Conservation (phyloP, 371 early-diverging fungal species). For the Cladochytrium tenue region DNA sequence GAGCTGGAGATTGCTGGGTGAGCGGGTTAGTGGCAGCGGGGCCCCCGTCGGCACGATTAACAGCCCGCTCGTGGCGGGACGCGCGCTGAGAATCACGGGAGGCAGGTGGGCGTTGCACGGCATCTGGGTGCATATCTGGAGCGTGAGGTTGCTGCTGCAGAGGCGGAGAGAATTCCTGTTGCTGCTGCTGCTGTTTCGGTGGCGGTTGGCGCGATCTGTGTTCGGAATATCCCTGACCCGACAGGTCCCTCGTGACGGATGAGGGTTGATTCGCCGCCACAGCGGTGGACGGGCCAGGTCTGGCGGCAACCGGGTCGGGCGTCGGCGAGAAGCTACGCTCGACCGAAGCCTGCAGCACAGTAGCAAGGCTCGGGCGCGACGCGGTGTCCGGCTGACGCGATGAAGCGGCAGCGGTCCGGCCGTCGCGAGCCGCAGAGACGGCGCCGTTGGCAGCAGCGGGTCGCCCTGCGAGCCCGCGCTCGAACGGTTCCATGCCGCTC, state of each 20-base stretch:
- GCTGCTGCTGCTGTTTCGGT: not conserved
- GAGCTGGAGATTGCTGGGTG: not conserved
- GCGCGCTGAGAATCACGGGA: not conserved
- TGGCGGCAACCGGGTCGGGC: too few species aligned
- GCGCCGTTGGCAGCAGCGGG: too few species aligned
- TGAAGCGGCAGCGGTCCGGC: not conserved
- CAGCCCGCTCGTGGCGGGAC: not conserved
- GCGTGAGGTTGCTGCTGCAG: too few species aligned
- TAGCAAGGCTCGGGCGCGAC: not conserved
- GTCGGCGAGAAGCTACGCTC: not conserved
- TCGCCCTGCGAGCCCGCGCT: not conserved
- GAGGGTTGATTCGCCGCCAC: not conserved
- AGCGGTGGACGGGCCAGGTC: too few species aligned
- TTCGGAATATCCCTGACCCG: not conserved
- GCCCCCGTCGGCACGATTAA: not conserved
- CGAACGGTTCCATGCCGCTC: not conserved
- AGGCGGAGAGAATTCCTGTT: too few species aligned
- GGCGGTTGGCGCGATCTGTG: not conserved
- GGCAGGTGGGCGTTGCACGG: not conserved
- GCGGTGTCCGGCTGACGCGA: not conserved
- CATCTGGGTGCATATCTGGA: too few species aligned
- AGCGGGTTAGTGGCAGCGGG: not conserved
- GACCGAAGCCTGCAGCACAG: not conserved
- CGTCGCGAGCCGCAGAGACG: not conserved
- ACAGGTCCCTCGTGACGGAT: not conserved